Base-by-base conservation (phyloP, 805 yeast genomes). In the Torulaspora microellipsoides region DNA sequence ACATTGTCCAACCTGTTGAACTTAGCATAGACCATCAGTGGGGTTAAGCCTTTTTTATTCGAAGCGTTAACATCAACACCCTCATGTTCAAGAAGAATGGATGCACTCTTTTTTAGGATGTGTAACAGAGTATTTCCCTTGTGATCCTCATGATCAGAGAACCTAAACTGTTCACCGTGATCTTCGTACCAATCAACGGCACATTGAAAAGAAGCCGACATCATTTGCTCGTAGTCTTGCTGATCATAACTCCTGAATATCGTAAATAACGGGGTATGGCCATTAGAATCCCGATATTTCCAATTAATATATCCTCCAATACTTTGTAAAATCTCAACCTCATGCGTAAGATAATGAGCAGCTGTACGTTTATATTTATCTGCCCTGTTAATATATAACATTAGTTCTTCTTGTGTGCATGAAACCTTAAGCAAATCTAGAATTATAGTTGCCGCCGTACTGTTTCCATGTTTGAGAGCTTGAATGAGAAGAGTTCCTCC, bases 201-300 rank as follows among this genome's bases (percentile, higher is more conserved):
- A 12, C 71, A 65, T 1, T 57, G 49, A 41, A 83, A 71, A 0
- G 80, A 77, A 10, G 57, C 62, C 13, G 51, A 38, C 4, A 86
- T 64, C 53, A 86, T 56, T 3, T 56, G 56, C 2, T 68, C 58
- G 60, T 89, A 90, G 28, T 78, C 63, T 0, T 76, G 66, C 51
- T 85, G 89, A 59, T 89, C 96, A 62, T 90, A 90, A 50, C 89
- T 79, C 42, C 96, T 67, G 50, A 87, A 80, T 2, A 86, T 64
- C 2, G 87, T 75, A 62, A 84, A 78, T 8, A 91, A 65, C 0
- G 97, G 95, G 0, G 97, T 86, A 53, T 85, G 86, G 0, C 81
- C 78, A 46, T 75, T 78, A 10, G 55, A 49, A 58, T 90, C 97
- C 40, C 73, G 74, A 11, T 64, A 59, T 6, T 68, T 71, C 97